A percentile compares a stretch with the other conserved stretches of the same genome.
Evolutionary conservation across 75 land plant genomes (phyloP).

Genomic region (Pinus albicaulis): DNA sequence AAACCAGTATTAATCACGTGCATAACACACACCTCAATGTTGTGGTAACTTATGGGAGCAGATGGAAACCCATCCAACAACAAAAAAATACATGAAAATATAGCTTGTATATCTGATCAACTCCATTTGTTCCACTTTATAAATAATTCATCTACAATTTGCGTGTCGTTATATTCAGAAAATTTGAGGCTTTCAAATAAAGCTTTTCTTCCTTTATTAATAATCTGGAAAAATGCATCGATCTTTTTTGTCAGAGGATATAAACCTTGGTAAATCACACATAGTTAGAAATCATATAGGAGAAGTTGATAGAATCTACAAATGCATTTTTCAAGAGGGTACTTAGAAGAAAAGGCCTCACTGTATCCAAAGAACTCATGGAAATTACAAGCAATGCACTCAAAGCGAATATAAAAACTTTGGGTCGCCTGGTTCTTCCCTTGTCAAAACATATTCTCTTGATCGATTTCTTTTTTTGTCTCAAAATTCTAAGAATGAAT

Average conservation of each 20-base stretch:
- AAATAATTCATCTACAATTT: background rate
- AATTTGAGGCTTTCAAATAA: background rate
- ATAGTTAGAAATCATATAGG: slow-evolving; percentile 88
- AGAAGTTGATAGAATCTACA: slow-evolving; percentile 62
- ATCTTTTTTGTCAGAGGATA: background rate
- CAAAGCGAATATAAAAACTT: slow-evolving; percentile 65
- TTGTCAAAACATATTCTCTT: slow-evolving; percentile 63
- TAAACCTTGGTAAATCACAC: slow-evolving; percentile 29
- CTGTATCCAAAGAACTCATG: slow-evolving; percentile 66
- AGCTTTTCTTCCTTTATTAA: background rate
- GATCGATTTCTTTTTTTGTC: slow-evolving; percentile 34
- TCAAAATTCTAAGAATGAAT: slow-evolving; percentile 25
- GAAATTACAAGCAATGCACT: slow-evolving; percentile 62
- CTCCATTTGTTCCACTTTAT: no score
- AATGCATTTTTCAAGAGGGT: slow-evolving; percentile 79
- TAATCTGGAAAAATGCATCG: background rate
- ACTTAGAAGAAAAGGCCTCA: slow-evolving; percentile 48
- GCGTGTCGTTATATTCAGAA: background rate
- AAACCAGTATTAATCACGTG: no score
- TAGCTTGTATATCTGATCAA: no score
- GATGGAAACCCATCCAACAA: no score
- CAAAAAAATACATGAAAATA: no score
- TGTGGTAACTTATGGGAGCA: no score
- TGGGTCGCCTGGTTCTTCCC: slow-evolving; percentile 68
- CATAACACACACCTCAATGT: no score